Base-by-base conservation (phyloP, 192 early-diverging fungal genomes). In the Backusella mclennaniae region DNA sequence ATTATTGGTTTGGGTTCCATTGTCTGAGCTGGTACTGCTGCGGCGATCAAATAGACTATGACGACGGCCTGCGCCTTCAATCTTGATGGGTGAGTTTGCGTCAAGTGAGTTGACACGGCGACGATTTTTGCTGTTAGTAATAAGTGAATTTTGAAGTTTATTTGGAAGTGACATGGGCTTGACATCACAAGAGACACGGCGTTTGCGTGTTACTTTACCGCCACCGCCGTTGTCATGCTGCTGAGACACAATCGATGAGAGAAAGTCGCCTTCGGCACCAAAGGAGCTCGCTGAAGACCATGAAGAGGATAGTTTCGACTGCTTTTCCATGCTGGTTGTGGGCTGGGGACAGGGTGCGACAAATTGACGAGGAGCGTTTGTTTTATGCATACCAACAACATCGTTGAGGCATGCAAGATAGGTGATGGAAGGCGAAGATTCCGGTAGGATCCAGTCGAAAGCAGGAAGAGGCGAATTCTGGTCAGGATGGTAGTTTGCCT, bases 351-450 rank as follows among this genome's bases (percentile, higher is more conserved):
- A 38, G 8, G 70, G 70, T 17, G 39, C 36, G 14, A 67, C 41
- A 41, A 86, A 76, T 6, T 80, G 83, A 59, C 88, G 87, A 35
- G 83, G 80, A 14, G 84, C 83, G 23, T 83, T 85, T 29, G 87
- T 85, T 7, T 83, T 79, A 36, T 93, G 90, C 88, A 93, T 89
- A 19, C 91, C 92, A 6, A 95, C 93, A 23, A 92, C 88, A 78
- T 95, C 93, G 42, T 89, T 89, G 71, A 93, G 79, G 76, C 93
- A 95, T 17, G 93, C 90, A 52, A 93, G 70, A 46, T 93, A 94
- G 19, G 85, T 86, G 21, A 84, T 83, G 2, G 79, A 73, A n/a
- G 77, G 74, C 15, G 81, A 71, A 12, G 79, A 69, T n/a, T 84
- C 81, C 26, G 83, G 84, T 2, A 86, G 71, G n/a, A 44, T 19